Percentiles rank a stretch among this genome's conserved stretches.
Evolutionary conservation across 164 flowering plant species (phyloP).

Genomic region (Vitis riparia): DNA sequence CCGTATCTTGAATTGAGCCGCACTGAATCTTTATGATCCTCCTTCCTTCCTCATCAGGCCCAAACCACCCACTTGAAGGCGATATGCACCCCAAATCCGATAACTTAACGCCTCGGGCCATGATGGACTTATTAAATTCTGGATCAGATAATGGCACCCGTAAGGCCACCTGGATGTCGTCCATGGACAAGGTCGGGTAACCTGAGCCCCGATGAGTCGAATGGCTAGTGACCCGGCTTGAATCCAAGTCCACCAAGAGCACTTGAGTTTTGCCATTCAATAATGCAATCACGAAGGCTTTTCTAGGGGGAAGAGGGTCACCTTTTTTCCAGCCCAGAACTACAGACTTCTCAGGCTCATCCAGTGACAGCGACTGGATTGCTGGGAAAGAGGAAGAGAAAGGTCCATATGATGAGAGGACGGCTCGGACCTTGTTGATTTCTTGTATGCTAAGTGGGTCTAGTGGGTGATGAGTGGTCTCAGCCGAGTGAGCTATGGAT

Average conservation of each 20-base stretch:
- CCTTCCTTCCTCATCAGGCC: conserved; percentile 45
- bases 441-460: conserved; percentile 66
- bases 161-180: conserved; percentile 27
- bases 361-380: conserved; percentile 43
- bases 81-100: conserved; percentile 35
- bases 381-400: conserved; percentile 23
- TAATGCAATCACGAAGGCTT: conserved; percentile 53
- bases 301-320: conserved; percentile 52
- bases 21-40: conserved; percentile 59
- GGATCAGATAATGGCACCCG: conserved; percentile 14
- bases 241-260: conserved; percentile 43
- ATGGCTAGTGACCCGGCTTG: conserved; percentile 23
- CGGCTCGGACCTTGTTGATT: conserved; percentile 33
- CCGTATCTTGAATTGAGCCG: conserved; percentile 40
- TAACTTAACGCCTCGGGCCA: conserved; percentile 31
- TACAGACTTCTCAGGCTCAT: conserved; percentile 57
- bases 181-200: conserved; percentile 34
- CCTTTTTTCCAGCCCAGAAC: conserved; percentile 59
- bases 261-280: conserved; percentile 34
- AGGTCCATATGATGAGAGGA: conserved; percentile 33
- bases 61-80: conserved; percentile 56
- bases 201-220: conserved; percentile 25
- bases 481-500: conserved; percentile 35
- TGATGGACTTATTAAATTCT: conserved; percentile 31
- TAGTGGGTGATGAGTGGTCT: conserved; percentile 53